Percentiles rank a stretch among this genome's conserved stretches.
phyloP scores from a whole-genome alignment of 2,329 filamentous ascomycete genomes.

The Alternaria gansuensis region DNA sequence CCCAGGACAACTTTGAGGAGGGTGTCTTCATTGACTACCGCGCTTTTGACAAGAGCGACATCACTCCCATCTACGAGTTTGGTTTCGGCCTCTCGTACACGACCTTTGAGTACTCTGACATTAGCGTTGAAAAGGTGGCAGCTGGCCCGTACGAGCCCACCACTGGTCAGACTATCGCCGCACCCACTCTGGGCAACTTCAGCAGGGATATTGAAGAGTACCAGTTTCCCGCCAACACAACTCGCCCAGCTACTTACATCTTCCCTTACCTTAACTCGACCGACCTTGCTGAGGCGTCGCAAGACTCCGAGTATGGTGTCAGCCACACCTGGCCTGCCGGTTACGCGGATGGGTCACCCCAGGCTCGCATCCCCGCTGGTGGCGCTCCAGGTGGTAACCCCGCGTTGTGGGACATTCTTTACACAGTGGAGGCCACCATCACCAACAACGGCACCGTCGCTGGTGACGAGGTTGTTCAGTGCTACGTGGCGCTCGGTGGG shows the following conservation, averaged over 20 bases:
- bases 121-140: slow-evolving; percentile 64
- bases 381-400: slow-evolving; percentile 70
- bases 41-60: slow-evolving; percentile 72
- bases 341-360: slow-evolving; percentile 64
- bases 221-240: slow-evolving; percentile 70
- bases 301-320: slow-evolving; percentile 68
- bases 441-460: slow-evolving; percentile 72
- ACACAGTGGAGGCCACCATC: slow-evolving; percentile 72
- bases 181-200: slow-evolving; percentile 70
- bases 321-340: slow-evolving; percentile 67
- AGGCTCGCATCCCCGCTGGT: slow-evolving; percentile 69
- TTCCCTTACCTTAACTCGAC: slow-evolving; percentile 77
- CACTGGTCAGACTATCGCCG: slow-evolving; percentile 68
- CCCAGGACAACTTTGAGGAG: slow-evolving; percentile 78
- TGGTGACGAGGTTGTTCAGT: slow-evolving; percentile 77
- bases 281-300: slow-evolving; percentile 65
- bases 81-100: slow-evolving; percentile 84
- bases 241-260: slow-evolving; percentile 65
- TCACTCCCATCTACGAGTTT: slow-evolving; percentile 80
- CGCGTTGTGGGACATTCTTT: slow-evolving; percentile 72
- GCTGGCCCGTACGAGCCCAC: slow-evolving; percentile 67
- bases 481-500: slow-evolving; percentile 82
- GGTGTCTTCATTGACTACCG: slow-evolving; percentile 85
- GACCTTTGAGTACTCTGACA: slow-evolving; percentile 76
- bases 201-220: slow-evolving; percentile 72